Percentiles rank a stretch among this genome's conserved stretches.
Evolutionary conservation across 2,329 filamentous ascomycete species (phyloP).

Genomic region (Ophiognomonia clavigignenti-juglandacearum): DNA sequence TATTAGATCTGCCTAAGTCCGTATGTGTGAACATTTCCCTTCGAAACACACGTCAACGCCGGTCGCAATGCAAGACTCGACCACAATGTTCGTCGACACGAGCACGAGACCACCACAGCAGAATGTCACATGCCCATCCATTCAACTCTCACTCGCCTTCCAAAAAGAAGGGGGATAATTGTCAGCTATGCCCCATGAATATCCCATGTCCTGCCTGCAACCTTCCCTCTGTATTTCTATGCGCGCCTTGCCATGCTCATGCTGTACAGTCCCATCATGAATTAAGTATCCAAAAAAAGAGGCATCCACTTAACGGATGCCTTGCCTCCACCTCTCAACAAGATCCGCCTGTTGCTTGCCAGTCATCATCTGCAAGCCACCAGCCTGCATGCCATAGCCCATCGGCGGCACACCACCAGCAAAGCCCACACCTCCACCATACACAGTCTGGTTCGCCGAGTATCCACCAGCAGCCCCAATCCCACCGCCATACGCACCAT

Average conservation of each 20-base stretch:
- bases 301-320: slow-evolving; percentile 16
- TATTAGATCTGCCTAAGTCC: neutral
- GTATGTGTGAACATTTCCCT: neutral
- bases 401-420: slow-evolving; percentile 11
- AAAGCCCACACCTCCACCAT: slow-evolving; percentile 11
- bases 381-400: slow-evolving; percentile 17
- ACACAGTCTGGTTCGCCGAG: slow-evolving; percentile 11
- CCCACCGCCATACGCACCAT: slow-evolving; percentile 10
- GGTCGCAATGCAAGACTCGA: slow-evolving; percentile 14
- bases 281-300: neutral
- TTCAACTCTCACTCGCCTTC: too few relatives aligned
- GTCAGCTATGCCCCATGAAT: too few relatives aligned
- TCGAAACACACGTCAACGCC: slow-evolving; percentile 3
- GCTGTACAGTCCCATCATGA: neutral
- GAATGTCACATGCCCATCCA: too few relatives aligned
- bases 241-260: too few relatives aligned
- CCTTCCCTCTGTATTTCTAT: neutral
- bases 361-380: slow-evolving; percentile 13
- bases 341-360: slow-evolving; percentile 23
- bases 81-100: slow-evolving; percentile 1
- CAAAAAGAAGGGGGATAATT: too few relatives aligned
- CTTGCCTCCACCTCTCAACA: slow-evolving; percentile 30
- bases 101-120: too few relatives aligned
- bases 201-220: neutral
- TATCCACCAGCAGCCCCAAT: slow-evolving; percentile 11